Base-by-base conservation (phyloP, 139 green algal genomes). In the Chlamydomonas eustigma region DNA sequence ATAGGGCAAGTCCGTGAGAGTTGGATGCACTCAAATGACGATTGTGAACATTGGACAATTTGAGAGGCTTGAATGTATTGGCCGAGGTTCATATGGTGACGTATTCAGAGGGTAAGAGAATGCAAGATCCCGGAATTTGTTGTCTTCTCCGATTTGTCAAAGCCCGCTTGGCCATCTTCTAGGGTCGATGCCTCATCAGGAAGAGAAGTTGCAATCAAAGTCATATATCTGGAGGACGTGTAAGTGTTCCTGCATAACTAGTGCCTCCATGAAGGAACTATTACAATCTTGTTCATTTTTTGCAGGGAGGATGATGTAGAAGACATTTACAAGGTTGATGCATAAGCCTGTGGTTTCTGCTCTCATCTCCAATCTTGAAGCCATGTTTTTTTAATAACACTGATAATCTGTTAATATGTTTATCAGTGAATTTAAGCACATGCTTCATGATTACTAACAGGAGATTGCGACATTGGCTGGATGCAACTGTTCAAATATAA, bases 191-290 rank as follows among this genome's bases (percentile, higher is more conserved):
- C 76, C 4, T 66, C 89, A 50, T 89, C 81, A 0, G 82, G 84
- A 0, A 72, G 81, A 4, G 82, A 93, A 24, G 92, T 99, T 28
- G 95, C 95, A 0, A 88, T 99, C 64, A 99, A 99, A 78, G 88
- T 98, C 24, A 94, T 99, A 25, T 91, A 99, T 74, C 73, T 99
- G 28, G 95, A 99, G 64, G 92, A 99, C 37, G 84, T 94, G 94
- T 97, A 3, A 18, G 39, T 64, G 24, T 37, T 37, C 1, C 25
- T 69, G n/a, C 44, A 3, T 50, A 51, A 4, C 38, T 76, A 4
- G 33, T 73, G 33, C 70, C 30, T 38, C 5, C 68, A 33, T 32
- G 58, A 2, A 28, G 39, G 24, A 51, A 73, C n/a, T n/a, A 35
- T 58, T 63, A 4, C 8, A 50, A 67, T 24, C 3, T 3, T 25